Conservation (phyloP, 1,284 basidiomycete species). For the Fomitiporia mediterranea region DNA sequence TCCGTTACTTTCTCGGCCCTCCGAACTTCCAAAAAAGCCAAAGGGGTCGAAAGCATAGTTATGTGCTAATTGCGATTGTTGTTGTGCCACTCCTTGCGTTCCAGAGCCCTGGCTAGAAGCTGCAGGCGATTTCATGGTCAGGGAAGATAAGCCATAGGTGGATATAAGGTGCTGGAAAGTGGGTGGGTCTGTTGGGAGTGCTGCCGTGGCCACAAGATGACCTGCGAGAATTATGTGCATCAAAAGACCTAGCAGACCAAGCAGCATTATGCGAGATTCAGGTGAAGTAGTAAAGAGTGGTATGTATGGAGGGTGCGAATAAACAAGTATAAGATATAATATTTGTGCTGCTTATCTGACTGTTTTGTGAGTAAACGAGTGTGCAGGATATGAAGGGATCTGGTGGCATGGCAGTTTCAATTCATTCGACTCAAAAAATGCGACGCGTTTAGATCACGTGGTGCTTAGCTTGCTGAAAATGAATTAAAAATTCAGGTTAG, state of each 20-base stretch:
- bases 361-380: too few species aligned
- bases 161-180: not conserved
- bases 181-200: not conserved
- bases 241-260: not conserved
- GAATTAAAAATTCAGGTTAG: too few species aligned
- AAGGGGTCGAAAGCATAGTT: conserved; percentile 15
- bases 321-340: too few species aligned
- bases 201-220: not conserved
- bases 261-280: too few species aligned
- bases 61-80: not conserved
- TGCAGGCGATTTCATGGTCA: not conserved
- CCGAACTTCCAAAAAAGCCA: conserved; percentile 6
- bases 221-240: not conserved
- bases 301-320: too few species aligned
- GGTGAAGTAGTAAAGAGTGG: too few species aligned
- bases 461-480: too few species aligned
- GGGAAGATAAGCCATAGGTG: not conserved
- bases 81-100: not conserved
- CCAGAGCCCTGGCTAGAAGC: not conserved
- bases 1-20: not conserved
- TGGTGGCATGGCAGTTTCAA: too few species aligned
- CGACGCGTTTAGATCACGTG: too few species aligned
- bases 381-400: too few species aligned
- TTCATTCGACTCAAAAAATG: too few species aligned
- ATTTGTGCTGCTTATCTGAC: too few species aligned